phyloP scores from a whole-genome alignment of 768 basidiomycete genomes.

The Xerocomellus chrysenteron region DNA sequence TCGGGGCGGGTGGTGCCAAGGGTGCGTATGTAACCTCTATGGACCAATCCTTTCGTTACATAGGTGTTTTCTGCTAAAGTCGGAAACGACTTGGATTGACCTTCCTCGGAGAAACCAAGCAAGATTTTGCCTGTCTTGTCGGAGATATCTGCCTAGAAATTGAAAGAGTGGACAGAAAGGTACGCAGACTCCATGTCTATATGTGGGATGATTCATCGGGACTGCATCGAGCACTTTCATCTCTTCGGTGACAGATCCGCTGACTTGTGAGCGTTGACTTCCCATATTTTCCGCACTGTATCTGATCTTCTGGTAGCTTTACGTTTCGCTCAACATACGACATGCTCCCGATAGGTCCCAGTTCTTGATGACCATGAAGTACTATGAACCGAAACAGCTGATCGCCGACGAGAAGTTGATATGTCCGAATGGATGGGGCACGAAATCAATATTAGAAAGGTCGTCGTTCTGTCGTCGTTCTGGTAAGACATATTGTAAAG shows the following conservation, averaged over 20 bases:
- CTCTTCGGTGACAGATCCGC: conserved; percentile 9
- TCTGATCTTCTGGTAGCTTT: background rate
- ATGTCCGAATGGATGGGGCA: conserved; percentile 29
- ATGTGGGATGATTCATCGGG: background rate
- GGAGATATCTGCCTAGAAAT: conserved; percentile 38
- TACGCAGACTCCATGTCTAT: conserved; percentile 1
- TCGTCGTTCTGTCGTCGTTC: conserved; percentile 27
- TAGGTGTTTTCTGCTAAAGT: conserved; percentile 26
- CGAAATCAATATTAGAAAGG: conserved; percentile 34
- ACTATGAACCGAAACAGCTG: conserved; percentile 15
- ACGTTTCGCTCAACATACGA: conserved; percentile 18
- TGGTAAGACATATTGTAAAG: conserved; percentile 21
- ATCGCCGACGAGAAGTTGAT: conserved; percentile 20
- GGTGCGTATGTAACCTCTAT: conserved; percentile 15
- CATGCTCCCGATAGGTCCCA: conserved; percentile 24
- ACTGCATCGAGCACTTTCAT: conserved; percentile 23
- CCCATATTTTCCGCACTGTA: background rate
- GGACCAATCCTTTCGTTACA: background rate
- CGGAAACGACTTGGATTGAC: conserved; percentile 41
- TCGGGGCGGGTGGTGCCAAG: conserved; percentile 44
- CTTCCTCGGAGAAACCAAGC: conserved; percentile 41
- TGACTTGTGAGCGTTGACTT: conserved; percentile 1
- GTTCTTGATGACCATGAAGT: conserved; percentile 2
- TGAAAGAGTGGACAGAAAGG: conserved; percentile 30
- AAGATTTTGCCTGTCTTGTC: conserved; percentile 25